Conservation (phyloP, 495 filamentous ascomycete genomes). For the Lasiosphaeria hispida region DNA sequence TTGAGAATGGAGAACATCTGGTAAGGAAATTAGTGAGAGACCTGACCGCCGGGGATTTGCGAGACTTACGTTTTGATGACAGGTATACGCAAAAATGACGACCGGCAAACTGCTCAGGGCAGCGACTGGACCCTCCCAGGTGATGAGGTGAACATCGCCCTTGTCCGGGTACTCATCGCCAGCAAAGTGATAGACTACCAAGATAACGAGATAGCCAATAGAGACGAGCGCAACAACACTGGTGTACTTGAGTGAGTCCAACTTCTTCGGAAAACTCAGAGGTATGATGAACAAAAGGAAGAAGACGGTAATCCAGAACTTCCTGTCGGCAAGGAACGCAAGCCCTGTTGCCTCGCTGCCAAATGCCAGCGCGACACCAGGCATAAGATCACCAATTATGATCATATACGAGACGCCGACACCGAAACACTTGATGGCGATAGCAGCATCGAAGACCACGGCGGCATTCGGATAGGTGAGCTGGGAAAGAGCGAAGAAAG, state of each 20-base stretch:
- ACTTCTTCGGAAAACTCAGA: conserved; percentile 80
- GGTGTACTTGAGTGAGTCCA: conserved; percentile 97
- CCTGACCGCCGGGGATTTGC: not conserved
- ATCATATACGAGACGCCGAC: conserved; percentile 97
- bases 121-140: conserved; percentile 75
- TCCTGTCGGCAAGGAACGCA: conserved; percentile 77
- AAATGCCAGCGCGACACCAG: conserved; percentile 76
- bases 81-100: conserved; percentile 97
- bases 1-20: conserved; percentile 99
- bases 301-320: conserved; percentile 96
- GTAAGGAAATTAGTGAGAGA: conserved; percentile 5
- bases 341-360: conserved; percentile 55
- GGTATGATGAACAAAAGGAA: conserved; percentile 97
- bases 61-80: conserved; percentile 84
- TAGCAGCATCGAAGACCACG: conserved; percentile 92
- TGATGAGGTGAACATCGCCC: conserved; percentile 67
- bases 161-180: conserved; percentile 73
- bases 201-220: conserved; percentile 87
- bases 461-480: conserved; percentile 96
- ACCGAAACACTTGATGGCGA: conserved; percentile 97
- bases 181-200: conserved; percentile 87
- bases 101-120: conserved; percentile 86
- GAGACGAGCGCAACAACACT: conserved; percentile 87
- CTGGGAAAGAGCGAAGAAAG: conserved; percentile 93
- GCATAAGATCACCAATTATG: conserved; percentile 98